Evolutionary conservation across 345 rosid genomes (phyloP).

Genomic region (Hibiscus mutabilis): DNA sequence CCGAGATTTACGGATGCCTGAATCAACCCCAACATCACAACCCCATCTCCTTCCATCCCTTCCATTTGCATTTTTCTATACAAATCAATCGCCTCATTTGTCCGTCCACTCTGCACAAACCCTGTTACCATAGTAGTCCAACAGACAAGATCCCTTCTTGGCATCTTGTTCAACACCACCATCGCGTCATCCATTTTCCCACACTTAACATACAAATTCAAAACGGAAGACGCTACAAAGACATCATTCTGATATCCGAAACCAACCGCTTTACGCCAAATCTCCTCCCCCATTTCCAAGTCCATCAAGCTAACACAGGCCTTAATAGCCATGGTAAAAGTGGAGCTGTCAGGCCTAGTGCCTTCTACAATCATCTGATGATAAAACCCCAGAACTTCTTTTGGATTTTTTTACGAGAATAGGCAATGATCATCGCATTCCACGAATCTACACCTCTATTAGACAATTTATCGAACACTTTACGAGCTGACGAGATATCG

Average conservation of each 20-base stretch:
- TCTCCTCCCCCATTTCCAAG: conserved; percentile 36
- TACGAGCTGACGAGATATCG: conserved; percentile 38
- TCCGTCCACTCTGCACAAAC: conserved; percentile 31
- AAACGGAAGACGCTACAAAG: conserved; percentile 62
- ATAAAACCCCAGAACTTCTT: conserved; percentile 44
- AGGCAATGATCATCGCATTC: conserved; percentile 52
- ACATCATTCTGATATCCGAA: conserved; percentile 55
- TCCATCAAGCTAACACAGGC: conserved; percentile 52
- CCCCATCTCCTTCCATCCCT: conserved; percentile 50
- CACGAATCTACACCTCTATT: conserved; percentile 37
- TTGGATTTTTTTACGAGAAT: conserved; percentile 38
- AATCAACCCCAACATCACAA: conserved; percentile 50
- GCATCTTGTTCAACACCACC: conserved; percentile 44
- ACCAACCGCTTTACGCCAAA: conserved; percentile 50
- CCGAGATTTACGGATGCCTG: conserved; percentile 61
- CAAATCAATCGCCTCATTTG: conserved; percentile 40
- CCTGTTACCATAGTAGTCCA: conserved; percentile 80
- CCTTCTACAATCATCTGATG: conserved; percentile 44
- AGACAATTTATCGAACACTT: conserved; percentile 25
- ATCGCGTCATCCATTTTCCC: conserved; percentile 49
- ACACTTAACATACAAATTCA: conserved; percentile 58
- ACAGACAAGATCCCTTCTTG: conserved; percentile 49
- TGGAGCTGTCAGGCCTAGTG: conserved; percentile 64
- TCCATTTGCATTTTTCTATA: conserved; percentile 55
- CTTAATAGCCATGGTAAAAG: conserved; percentile 56